Conservation (phyloP, 495 filamentous ascomycete species). For the Aspergillus coremiiformis region DNA sequence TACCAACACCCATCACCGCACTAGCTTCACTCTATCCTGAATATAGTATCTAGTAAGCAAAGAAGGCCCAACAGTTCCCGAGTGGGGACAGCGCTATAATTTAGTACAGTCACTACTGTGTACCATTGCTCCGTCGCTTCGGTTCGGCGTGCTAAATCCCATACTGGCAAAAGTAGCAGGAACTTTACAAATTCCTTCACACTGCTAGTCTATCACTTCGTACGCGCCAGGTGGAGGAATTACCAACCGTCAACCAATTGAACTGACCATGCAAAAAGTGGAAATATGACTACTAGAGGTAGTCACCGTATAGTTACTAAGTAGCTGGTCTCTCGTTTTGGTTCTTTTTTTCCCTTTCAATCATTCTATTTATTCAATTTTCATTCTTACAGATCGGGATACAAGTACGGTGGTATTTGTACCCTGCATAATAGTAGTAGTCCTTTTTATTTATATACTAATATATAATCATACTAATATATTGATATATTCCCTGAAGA, state of each 20-base stretch:
- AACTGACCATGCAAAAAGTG: not conserved
- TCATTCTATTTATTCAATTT: not conserved
- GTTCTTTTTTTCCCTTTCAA: not conserved
- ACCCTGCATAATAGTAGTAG: not conserved
- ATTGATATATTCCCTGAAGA: no score
- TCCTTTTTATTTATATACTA: not conserved
- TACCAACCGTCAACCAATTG: not conserved
- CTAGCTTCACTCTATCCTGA: not conserved
- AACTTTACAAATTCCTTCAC: not conserved
- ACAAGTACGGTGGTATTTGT: not conserved
- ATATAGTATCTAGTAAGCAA: constrained; percentile 4
- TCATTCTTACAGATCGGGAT: not conserved
- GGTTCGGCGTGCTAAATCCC: constrained; percentile 1
- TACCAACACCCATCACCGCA: no score
- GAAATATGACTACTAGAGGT: not conserved
- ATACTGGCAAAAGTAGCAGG: not conserved
- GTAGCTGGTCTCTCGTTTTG: no score
- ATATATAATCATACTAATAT: no score
- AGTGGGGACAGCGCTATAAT: constrained; percentile 3
- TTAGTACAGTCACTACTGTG: not conserved
- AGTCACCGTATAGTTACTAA: no score
- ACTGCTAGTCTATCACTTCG: not conserved
- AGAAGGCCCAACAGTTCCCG: no score
- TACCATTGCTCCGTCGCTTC: constrained; percentile 6
- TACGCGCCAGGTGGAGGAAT: not conserved